Percentiles rank a stretch among this genome's conserved stretches.
phyloP scores from a whole-genome alignment of 2,329 filamentous ascomycete species.

The Penicillium aurantiogriseum region DNA sequence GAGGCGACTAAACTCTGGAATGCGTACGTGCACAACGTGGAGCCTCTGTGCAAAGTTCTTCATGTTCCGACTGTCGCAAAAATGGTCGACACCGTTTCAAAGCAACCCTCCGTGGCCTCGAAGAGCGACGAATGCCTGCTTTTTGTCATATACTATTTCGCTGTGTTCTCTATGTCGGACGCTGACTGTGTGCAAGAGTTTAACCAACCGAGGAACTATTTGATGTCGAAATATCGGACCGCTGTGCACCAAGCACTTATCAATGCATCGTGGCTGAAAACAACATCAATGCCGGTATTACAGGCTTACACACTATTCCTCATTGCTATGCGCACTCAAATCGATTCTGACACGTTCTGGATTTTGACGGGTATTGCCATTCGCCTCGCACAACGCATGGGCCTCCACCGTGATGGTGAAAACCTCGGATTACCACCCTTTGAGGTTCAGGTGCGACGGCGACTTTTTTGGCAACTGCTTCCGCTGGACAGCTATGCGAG shows the following conservation, averaged over 20 bases:
- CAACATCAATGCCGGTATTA: constrained; percentile 14
- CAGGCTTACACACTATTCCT: constrained; percentile 19
- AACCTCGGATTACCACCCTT: constrained; percentile 46
- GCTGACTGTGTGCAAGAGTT: constrained; percentile 12
- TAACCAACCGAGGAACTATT: neutral
- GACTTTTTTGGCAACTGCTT: constrained; percentile 28
- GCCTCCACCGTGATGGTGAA: constrained; percentile 49
- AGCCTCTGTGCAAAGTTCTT: constrained; percentile 69
- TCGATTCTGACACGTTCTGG: constrained; percentile 51
- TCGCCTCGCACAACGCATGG: constrained; percentile 48
- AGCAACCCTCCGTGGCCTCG: constrained; percentile 28
- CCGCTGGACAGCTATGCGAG: constrained; percentile 26
- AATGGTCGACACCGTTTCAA: constrained; percentile 61
- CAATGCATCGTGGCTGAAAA: constrained; percentile 21
- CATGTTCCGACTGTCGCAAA: constrained; percentile 70
- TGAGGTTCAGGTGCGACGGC: constrained; percentile 41
- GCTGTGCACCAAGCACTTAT: constrained; percentile 13
- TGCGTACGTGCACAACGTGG: constrained; percentile 69
- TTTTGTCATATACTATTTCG: constrained; percentile 26
- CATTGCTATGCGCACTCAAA: constrained; percentile 33
- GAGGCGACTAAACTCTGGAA: constrained; percentile 70
- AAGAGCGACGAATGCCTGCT: constrained; percentile 38
- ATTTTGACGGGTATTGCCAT: constrained; percentile 49
- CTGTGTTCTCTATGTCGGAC: constrained; percentile 19
- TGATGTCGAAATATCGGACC: constrained; percentile 13